Percentiles rank a stretch among this genome's conserved stretches.
Conservation (phyloP, 306 rosid species). For the Cucurbita maxima region DNA sequence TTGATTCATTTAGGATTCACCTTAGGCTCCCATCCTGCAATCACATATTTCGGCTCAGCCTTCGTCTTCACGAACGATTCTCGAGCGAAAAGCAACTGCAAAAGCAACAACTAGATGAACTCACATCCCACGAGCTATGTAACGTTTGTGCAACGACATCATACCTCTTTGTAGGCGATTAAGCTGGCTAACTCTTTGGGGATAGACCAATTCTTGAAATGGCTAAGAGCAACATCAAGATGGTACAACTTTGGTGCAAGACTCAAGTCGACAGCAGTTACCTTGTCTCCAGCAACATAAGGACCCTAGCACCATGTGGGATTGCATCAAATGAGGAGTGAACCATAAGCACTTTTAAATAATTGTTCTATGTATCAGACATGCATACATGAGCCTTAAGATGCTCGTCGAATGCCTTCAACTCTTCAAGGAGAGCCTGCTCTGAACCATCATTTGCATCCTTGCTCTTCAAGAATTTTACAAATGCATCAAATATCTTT, state of each 20-base stretch:
- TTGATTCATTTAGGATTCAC: constrained; percentile 52
- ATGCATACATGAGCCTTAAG: constrained; percentile 58
- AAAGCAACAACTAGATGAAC: background rate
- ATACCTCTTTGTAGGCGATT: constrained; percentile 41
- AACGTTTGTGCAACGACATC: background rate
- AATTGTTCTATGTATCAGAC: background rate
- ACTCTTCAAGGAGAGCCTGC: constrained; percentile 53
- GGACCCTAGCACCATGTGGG: constrained; percentile 54
- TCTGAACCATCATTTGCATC: constrained; percentile 75
- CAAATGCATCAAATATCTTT: constrained; percentile 50
- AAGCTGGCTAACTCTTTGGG: constrained; percentile 41
- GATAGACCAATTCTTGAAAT: constrained; percentile 78
- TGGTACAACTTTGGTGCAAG: constrained; percentile 88
- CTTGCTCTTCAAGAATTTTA: constrained; percentile 70
- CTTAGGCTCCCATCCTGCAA: constrained; percentile 88
- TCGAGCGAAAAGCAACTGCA: constrained; percentile 24
- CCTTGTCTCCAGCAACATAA: constrained; percentile 67
- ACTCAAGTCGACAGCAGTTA: constrained; percentile 71
- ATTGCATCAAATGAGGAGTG: background rate
- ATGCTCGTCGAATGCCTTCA: constrained; percentile 67
- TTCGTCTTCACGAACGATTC: constrained; percentile 59
- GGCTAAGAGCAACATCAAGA: constrained; percentile 53
- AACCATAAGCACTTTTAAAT: background rate
- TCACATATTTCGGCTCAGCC: constrained; percentile 33
- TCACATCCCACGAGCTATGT: background rate